Base-by-base conservation (phyloP, 495 filamentous ascomycete genomes). In the Talaromyces adpressus region DNA sequence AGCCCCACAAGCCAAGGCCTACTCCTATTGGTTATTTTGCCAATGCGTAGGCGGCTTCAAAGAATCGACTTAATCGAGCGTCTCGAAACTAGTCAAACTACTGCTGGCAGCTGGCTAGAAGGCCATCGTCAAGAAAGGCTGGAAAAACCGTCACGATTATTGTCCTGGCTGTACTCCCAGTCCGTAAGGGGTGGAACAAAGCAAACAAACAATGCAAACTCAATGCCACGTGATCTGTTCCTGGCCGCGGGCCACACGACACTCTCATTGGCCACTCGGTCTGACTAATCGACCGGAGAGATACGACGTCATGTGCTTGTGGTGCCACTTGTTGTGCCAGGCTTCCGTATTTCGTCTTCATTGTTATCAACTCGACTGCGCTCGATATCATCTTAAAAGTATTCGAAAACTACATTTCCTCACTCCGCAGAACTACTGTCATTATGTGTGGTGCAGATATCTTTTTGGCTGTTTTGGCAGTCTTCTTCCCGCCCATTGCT, bases 401-500 rank as follows among this genome's bases (percentile, higher is more conserved):
- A 41, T 16, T 41, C 14, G 3, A 41, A 41, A 16, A 41, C 14
- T 41, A 41, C 12, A 41, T 6, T 41, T 4, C 6, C 36, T 41
- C 36, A 41, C 14, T 41, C 18, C 11, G 32, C 52, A 20, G 2
- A 20, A 16, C 22, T 47, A 23, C 23, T 9, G 4, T 27, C 39
- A 52, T 20, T 68, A 87, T 82, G 80, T 85, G 82, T 71, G 91
- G 91, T 78, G 86, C 89, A 62, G 94, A 98, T 78, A 82, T 91
- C 66, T 97, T 98, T 77, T 87, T 98, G 68, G 91, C 84, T 73
- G 70, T 97, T 34, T 75, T 98, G 67, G 91, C 93, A 68, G 83
- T 98, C 70, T 84, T 98, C 72, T 98, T 98, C 79, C 94, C 94
- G 14, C 94, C 94, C 30, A 82, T 98, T 62, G 84, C 92, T 67